These are phyloP conservation scores for Chlamydomonas eustigma DNA, from an alignment of 139 green algal genomes.

Conservation along the genomic window DNA sequence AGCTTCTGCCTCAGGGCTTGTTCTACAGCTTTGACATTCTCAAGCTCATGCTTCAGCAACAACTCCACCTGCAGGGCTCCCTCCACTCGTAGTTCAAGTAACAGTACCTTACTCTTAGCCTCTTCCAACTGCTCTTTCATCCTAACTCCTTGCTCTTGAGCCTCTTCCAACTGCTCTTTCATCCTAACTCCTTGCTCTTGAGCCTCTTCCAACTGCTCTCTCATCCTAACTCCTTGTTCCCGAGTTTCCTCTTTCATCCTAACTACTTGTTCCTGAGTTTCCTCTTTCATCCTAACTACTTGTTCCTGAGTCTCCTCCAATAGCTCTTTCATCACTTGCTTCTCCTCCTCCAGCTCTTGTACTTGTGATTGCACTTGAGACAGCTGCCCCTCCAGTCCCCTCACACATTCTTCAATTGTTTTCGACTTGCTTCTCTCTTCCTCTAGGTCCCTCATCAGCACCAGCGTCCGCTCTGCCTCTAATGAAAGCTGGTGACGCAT, in stretches of 20 bases:
- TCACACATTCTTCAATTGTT: no score
- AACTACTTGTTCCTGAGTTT: not conserved
- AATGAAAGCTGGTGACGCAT: no score
- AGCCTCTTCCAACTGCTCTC: not conserved
- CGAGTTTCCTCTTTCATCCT: not conserved
- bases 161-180: not conserved
- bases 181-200: not conserved
- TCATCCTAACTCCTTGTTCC: not conserved
- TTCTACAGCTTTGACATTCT: not conserved
- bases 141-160: not conserved
- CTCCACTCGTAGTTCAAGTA: not conserved
- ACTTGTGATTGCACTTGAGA: no score
- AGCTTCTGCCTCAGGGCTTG: slow-evolving; percentile 19
- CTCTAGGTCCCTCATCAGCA: no score
- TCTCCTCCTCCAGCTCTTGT: no score
- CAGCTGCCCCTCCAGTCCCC: no score
- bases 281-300: not conserved
- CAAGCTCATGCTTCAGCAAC: not conserved
- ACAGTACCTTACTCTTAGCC: not conserved
- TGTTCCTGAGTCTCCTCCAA: not conserved
- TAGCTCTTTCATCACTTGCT: no score
- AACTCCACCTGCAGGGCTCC: not conserved
- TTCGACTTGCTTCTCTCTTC: no score
- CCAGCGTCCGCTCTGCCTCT: no score
- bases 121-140: not conserved